These are phyloP conservation scores for Botrytis cinerea DNA, from an alignment of 2,329 filamentous ascomycete genomes.

Conservation along the genomic window DNA sequence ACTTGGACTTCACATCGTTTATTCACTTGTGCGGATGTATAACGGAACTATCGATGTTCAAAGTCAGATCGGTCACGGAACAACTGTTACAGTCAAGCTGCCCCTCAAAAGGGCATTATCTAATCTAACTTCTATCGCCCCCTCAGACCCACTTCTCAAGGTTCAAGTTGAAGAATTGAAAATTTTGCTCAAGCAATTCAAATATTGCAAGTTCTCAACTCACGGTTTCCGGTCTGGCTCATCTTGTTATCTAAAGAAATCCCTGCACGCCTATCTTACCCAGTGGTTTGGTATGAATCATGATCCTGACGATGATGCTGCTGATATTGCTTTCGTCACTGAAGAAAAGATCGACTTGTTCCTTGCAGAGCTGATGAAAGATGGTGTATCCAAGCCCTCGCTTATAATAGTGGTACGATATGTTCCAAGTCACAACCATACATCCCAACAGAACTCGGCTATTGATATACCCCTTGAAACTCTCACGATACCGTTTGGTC, in stretches of 20 bases:
- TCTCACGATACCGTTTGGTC: constrained; percentile 22
- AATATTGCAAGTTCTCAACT: constrained; percentile 12
- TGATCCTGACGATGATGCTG: background rate
- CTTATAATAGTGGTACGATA: constrained; percentile 18
- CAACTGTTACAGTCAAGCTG: constrained; percentile 50
- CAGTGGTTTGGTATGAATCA: constrained; percentile 12
- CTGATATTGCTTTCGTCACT: constrained; percentile 18
- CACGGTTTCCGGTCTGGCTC: constrained; percentile 15
- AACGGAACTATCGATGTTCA: constrained; percentile 59
- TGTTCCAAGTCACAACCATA: constrained; percentile 2
- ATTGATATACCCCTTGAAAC: constrained; percentile 15
- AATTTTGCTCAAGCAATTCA: background rate
- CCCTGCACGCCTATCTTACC: constrained; percentile 13
- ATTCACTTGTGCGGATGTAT: constrained; percentile 57
- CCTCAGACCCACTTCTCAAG: background rate
- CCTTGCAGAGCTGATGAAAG: background rate
- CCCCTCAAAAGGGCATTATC: constrained; percentile 18
- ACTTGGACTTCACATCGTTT: constrained; percentile 62
- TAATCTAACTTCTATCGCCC: background rate
- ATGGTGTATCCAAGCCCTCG: background rate
- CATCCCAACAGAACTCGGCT: background rate
- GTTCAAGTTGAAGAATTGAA: constrained; percentile 13
- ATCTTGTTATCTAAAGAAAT: constrained; percentile 8
- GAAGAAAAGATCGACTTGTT: constrained; percentile 7
- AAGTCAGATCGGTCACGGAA: constrained; percentile 54